Conservation (phyloP, 768 basidiomycete genomes). For the Cystofilobasidium macerans region DNA sequence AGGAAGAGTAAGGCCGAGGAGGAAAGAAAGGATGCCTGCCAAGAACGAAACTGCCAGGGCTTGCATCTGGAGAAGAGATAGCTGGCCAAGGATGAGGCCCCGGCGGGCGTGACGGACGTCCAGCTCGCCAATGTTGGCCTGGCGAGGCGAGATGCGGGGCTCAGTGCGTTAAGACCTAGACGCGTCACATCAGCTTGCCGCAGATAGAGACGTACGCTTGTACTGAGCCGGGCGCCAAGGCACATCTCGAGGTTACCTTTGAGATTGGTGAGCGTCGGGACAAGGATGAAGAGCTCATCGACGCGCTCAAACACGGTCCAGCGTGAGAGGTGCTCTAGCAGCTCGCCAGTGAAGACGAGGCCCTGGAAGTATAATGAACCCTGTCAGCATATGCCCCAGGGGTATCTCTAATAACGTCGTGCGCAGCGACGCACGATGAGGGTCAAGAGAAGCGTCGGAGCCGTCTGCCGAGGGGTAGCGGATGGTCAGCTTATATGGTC, state of each 20-base stretch:
- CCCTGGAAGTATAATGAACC: conserved; percentile 39
- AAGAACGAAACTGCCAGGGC: conserved; percentile 79
- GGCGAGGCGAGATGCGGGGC: not conserved
- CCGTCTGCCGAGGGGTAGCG: conserved; percentile 47
- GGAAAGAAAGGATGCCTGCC: conserved; percentile 64
- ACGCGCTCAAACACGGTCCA: conserved; percentile 83
- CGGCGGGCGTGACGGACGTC: conserved; percentile 57
- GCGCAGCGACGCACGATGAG: conserved; percentile 41
- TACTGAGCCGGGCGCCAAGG: conserved; percentile 85
- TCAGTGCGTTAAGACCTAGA: no score
- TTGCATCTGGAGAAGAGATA: conserved; percentile 82
- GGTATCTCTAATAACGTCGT: not conserved
- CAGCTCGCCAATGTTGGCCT: conserved; percentile 77
- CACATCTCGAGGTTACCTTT: conserved; percentile 99
- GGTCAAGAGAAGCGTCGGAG: conserved; percentile 74
- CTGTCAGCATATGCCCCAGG: not conserved
- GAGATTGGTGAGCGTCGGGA: conserved; percentile 59
- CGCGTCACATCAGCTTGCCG: no score
- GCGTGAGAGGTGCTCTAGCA: conserved; percentile 77
- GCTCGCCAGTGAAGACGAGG: conserved; percentile 77
- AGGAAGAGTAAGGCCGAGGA: conserved; percentile 49
- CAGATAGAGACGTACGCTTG: conserved; percentile 55
- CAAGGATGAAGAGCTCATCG: conserved; percentile 91
- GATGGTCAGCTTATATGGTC: not conserved
- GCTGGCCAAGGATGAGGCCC: conserved; percentile 63